These are phyloP conservation scores for Eucommia ulmoides DNA, from an alignment of 257 asterid species.

Conservation along the genomic window DNA sequence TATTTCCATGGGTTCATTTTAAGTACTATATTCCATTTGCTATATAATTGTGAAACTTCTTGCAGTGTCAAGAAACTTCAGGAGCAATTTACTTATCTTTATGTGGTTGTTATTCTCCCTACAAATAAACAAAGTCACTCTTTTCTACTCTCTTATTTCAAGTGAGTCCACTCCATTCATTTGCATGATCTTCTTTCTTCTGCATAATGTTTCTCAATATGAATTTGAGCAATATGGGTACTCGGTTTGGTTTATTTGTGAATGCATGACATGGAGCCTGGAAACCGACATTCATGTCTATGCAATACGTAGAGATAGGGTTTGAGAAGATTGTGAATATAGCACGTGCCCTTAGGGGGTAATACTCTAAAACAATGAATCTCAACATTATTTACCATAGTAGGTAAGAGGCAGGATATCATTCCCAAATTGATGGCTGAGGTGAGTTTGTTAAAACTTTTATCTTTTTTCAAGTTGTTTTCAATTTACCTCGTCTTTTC, in stretches of 20 bases:
- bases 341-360: constrained; percentile 94
- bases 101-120: constrained; percentile 78
- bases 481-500: too few species aligned
- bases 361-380: constrained; percentile 20
- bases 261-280: constrained; percentile 69
- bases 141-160: constrained; percentile 61
- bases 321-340: constrained; percentile 83
- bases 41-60: too few species aligned
- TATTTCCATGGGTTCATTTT: constrained; percentile 4
- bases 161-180: constrained; percentile 41
- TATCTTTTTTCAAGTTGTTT: too few species aligned
- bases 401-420: constrained; percentile 68
- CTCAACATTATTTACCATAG: constrained; percentile 27
- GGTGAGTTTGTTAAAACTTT: constrained; percentile 39
- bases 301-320: constrained; percentile 77
- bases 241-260: too few species aligned
- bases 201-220: too few species aligned
- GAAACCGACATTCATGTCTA: constrained; percentile 83
- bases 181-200: too few species aligned
- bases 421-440: constrained; percentile 61
- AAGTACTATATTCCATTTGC: too few species aligned
- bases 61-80: constrained; percentile 68
- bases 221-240: too few species aligned
- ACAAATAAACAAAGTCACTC: constrained; percentile 62
- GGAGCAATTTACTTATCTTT: constrained; percentile 73